phyloP scores from a whole-genome alignment of 2,329 filamentous ascomycete species.

The Escovopsis sp. region DNA sequence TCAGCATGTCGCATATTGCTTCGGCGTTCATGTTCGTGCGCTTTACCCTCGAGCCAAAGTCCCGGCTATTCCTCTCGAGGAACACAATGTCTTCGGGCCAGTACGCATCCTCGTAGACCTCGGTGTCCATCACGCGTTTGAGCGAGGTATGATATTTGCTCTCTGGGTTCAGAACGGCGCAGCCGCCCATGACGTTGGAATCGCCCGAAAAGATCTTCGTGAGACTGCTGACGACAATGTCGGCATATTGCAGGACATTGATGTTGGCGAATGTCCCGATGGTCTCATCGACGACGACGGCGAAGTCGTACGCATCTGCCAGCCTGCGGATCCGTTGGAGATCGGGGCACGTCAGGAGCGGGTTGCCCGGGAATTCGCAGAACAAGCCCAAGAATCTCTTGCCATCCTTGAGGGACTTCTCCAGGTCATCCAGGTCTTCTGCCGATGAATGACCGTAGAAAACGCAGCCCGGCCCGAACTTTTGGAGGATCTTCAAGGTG shows the following conservation, averaged over 20 bases:
- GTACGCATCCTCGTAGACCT: slow-evolving; percentile 69
- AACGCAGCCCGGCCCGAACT: slow-evolving; percentile 76
- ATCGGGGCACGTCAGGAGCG: slow-evolving; percentile 72
- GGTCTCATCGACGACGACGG: slow-evolving; percentile 86
- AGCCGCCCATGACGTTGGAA: slow-evolving; percentile 95
- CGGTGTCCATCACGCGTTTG: slow-evolving; percentile 46
- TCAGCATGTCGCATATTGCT: slow-evolving; percentile 60
- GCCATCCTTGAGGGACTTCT: slow-evolving; percentile 52
- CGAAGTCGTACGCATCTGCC: slow-evolving; percentile 75
- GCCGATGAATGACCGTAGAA: slow-evolving; percentile 76
- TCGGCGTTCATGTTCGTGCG: slow-evolving; percentile 79
- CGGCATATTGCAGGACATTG: slow-evolving; percentile 76
- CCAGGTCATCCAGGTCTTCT: slow-evolving; percentile 71
- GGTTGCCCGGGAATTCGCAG: slow-evolving; percentile 91
- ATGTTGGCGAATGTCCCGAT: slow-evolving; percentile 95
- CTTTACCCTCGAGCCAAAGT: slow-evolving; percentile 71
- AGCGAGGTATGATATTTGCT: slow-evolving; percentile 55
- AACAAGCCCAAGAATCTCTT: slow-evolving; percentile 74
- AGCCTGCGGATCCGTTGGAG: slow-evolving; percentile 65
- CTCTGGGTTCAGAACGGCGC: slow-evolving; percentile 48
- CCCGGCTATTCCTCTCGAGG: slow-evolving; percentile 88
- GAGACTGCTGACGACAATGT: slow-evolving; percentile 85
- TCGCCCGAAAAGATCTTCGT: slow-evolving; percentile 97
- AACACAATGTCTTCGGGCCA: slow-evolving; percentile 93
- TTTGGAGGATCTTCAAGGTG: slow-evolving; percentile 85